A percentile compares a stretch with the other conserved stretches of the same genome.
Conservation (phyloP, 305 asterid genomes). For the Fraxinus paxiana region DNA sequence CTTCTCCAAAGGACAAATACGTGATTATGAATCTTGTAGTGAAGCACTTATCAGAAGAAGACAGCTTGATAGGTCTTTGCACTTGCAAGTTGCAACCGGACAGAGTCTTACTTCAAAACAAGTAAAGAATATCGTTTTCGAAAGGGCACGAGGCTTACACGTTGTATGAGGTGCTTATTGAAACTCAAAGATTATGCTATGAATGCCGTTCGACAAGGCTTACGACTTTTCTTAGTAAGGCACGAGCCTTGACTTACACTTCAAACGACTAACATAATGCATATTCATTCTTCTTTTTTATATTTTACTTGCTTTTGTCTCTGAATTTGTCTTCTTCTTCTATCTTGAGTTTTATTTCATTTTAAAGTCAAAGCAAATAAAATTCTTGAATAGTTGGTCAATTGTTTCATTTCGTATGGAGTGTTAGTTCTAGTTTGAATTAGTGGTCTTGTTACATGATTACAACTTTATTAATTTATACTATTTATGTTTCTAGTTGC, state of each 20-base stretch:
- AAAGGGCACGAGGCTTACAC: neutral
- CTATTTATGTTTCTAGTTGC: neutral
- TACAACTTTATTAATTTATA: neutral
- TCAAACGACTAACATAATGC: neutral
- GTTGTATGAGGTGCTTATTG: neutral
- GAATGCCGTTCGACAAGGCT: neutral
- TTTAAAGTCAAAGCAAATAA: neutral
- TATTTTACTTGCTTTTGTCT: neutral
- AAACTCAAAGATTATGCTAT: neutral
- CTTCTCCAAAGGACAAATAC: neutral
- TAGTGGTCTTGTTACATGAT: neutral
- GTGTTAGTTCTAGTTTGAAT: neutral
- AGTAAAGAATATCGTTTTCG: neutral
- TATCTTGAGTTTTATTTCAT: neutral
- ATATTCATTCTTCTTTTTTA: neutral
- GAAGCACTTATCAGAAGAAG: neutral
- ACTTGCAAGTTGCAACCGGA: neutral
- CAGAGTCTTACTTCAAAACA: neutral
- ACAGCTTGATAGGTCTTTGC: neutral
- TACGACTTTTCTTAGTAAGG: neutral
- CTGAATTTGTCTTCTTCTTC: neutral
- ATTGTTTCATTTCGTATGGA: neutral
- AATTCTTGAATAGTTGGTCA: neutral
- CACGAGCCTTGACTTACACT: neutral
- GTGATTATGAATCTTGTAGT: neutral